phyloP scores from a whole-genome alignment of 345 rosid genomes.

The Arabis hirsuta region DNA sequence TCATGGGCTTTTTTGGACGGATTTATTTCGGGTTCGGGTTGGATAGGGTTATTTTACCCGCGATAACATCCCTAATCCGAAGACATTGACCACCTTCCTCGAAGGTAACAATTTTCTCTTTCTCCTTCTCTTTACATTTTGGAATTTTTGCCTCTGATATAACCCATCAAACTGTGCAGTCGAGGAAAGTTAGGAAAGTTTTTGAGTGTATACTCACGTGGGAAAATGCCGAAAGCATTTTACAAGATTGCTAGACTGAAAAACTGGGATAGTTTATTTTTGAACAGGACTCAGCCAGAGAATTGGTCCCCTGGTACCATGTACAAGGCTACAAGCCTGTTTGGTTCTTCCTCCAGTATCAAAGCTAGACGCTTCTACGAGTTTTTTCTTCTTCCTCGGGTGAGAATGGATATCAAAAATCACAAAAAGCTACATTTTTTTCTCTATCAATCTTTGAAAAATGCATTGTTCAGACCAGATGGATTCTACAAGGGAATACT shows the following conservation, averaged over 20 bases:
- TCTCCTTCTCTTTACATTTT: background rate
- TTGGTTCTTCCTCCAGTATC: background rate
- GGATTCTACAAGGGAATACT: conserved; percentile 5
- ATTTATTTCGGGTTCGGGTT: no score
- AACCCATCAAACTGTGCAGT: background rate
- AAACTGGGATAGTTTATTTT: background rate
- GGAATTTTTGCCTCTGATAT: background rate
- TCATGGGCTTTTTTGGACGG: no score
- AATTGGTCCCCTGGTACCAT: background rate
- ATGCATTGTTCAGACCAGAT: conserved; percentile 5
- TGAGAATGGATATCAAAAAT: conserved; percentile 12
- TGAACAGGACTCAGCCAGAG: conserved; percentile 18
- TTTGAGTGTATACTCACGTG: conserved; percentile 1
- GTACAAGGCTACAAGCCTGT: conserved; percentile 21
- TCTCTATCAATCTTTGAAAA: conserved; percentile 21
- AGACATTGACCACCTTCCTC: background rate
- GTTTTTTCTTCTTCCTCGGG: conserved; percentile 26
- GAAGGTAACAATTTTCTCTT: background rate
- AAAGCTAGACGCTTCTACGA: conserved; percentile 19
- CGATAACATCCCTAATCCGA: no score
- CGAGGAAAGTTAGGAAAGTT: background rate
- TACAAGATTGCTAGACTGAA: background rate
- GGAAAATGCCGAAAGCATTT: conserved; percentile 9
- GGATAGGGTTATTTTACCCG: no score
- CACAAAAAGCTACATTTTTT: conserved; percentile 6